A percentile compares a stretch with the other conserved stretches of the same genome.
Conservation (phyloP, 2,329 filamentous ascomycete species). For the Neobulgaria alba region DNA sequence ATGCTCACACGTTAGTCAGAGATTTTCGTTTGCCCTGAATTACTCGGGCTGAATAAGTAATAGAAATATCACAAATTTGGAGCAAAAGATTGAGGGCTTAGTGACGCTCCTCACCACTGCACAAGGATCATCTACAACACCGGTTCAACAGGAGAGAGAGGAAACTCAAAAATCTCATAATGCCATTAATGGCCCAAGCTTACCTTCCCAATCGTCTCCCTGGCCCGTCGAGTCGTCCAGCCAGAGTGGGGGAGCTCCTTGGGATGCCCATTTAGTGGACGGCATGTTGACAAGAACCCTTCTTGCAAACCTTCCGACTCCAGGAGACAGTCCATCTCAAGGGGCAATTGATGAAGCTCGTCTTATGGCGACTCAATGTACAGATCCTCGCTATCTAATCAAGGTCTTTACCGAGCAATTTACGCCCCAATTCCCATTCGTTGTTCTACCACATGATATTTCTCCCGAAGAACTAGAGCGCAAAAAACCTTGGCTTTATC, state of each 20-base stretch:
- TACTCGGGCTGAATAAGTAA: not conserved
- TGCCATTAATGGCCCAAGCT: not conserved
- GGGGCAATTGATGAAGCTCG: not conserved
- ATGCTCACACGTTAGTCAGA: constrained; percentile 11
- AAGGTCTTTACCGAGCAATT: constrained; percentile 12
- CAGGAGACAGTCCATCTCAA: not conserved
- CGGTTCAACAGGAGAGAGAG: constrained; percentile 5
- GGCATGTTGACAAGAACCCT: not conserved
- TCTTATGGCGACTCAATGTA: not conserved
- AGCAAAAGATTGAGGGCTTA: constrained; percentile 20
- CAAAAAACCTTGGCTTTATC: constrained; percentile 15
- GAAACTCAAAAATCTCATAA: not conserved
- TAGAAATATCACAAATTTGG: constrained; percentile 15
- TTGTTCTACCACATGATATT: constrained; percentile 9
- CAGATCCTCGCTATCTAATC: constrained; percentile 10
- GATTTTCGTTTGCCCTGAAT: not conserved
- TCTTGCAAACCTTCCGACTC: not conserved
- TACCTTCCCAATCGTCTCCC: not conserved
- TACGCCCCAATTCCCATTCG: constrained; percentile 15
- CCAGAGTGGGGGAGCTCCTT: not conserved
- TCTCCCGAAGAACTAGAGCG: constrained; percentile 11
- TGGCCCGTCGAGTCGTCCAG: not conserved
- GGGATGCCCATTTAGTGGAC: not conserved
- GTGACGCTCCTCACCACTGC: constrained; percentile 16
- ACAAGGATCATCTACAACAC: constrained; percentile 7